Base-by-base conservation (phyloP, 2,329 filamentous ascomycete genomes). In the Neonectria faginata region DNA sequence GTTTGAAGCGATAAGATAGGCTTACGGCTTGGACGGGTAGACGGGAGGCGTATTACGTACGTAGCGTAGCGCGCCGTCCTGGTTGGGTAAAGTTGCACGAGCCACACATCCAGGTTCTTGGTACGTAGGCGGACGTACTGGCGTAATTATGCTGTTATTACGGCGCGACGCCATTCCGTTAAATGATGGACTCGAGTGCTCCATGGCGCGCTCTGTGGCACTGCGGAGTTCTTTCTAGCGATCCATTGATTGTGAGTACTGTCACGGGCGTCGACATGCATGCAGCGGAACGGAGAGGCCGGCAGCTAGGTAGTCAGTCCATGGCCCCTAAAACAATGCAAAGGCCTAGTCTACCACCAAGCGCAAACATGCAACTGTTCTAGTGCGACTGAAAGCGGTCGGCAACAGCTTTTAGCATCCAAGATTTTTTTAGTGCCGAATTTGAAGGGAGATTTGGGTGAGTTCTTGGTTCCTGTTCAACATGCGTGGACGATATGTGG, bases 11-110 rank as follows among this genome's bases (percentile, higher is more conserved):
- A 50, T 36, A 41, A 52, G 60, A 62, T 62, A 56, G 36, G 36
- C 36, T 16, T 39, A 12, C 20, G 52, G 52, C 52, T 22, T 10
- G 31, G 42, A 33, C 44, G 31, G 51, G 16, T 57, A 36, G 42
- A n/a, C 45, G 33, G 56, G 33, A 29, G 31, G 22, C 20, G 45
- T 45, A 56, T 61, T 56, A 55, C 60, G 48, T 58, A 48, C 53
- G 60, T 45, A 16, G 47, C 10, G 45, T 10, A 39, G 33, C 56
- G n/a, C 16, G 25, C 41, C 12, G 51, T 52, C 39, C 44, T 29
- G 22, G 48, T 22, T 44, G 57, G 20, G 27, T 25, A 9, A 18
- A 33, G 59, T 54, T 25, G 53, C 51, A 56, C 51, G 53, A 57
- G 52, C 59, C 53, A 57, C 45, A 52, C 29, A n/a, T n/a, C 36